Percentiles rank a stretch among this genome's conserved stretches.
Evolutionary conservation across 2,329 filamentous ascomycete genomes (phyloP).

Genomic region (Tolypocladium pustulatum): DNA sequence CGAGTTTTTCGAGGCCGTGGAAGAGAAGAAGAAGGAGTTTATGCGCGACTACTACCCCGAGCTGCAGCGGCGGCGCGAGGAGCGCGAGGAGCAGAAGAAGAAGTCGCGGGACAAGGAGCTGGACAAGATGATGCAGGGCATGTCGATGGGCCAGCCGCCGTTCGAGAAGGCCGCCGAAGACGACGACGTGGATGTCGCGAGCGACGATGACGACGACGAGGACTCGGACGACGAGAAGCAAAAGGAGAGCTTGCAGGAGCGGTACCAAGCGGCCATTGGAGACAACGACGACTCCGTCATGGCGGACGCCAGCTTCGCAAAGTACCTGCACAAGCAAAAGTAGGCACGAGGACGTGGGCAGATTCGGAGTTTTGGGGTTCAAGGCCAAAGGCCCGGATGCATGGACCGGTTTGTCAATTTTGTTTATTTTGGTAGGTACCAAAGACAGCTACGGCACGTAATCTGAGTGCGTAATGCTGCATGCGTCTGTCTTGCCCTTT

Average conservation of each 20-base stretch:
- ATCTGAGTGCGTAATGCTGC: not conserved
- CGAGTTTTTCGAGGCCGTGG: conserved; percentile 85
- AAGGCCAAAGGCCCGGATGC: not conserved
- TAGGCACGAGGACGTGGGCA: not conserved
- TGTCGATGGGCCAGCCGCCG: conserved; percentile 42
- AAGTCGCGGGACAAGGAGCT: conserved; percentile 68
- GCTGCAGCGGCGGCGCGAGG: conserved; percentile 64
- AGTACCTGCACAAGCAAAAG: conserved; percentile 41
- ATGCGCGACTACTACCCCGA: conserved; percentile 85
- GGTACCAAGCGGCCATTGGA: conserved; percentile 67
- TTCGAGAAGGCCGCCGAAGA: conserved; percentile 35
- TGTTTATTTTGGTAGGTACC: not conserved
- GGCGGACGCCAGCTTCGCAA: conserved; percentile 51
- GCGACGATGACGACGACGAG: conserved; percentile 49
- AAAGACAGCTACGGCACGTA: not conserved
- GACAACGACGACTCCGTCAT: conserved; percentile 41
- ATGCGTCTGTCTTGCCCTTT: not conserved
- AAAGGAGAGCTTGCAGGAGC: conserved; percentile 56
- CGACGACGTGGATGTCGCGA: conserved; percentile 40
- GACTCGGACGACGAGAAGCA: conserved; percentile 49
- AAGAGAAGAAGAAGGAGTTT: conserved; percentile 81
- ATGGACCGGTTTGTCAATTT: not conserved
- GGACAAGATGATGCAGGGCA: conserved; percentile 89
- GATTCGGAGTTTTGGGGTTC: not conserved
- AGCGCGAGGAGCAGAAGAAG: conserved; percentile 67